Evolutionary conservation across 192 early-diverging fungal genomes (phyloP).

Genomic region (Entomortierella lignicola): DNA sequence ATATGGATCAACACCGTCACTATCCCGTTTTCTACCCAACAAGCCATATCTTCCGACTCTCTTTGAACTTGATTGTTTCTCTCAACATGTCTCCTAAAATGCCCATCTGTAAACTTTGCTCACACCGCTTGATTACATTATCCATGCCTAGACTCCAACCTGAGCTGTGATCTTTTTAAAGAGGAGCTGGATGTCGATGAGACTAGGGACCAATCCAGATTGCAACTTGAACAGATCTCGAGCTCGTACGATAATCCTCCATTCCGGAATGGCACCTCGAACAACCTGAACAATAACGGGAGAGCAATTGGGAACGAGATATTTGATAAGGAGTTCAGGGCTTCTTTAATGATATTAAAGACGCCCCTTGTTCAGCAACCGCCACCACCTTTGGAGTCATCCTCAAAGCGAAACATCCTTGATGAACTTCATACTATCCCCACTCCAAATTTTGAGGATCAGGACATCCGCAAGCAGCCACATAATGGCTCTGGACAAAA

Average conservation of each 20-base stretch:
- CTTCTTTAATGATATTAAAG: conserved; percentile 20
- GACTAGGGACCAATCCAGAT: conserved; percentile 21
- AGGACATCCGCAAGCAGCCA: not conserved
- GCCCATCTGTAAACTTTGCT: not conserved
- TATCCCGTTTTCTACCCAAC: not conserved
- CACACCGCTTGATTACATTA: not conserved
- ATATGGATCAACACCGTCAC: not conserved
- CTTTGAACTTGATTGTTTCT: not conserved
- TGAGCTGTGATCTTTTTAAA: conserved; percentile 53
- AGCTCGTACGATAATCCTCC: conserved; percentile 6
- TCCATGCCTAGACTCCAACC: conserved; percentile 28
- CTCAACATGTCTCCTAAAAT: not conserved
- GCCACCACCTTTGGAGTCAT: conserved; percentile 22
- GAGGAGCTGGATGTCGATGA: conserved; percentile 39
- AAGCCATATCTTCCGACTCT: not conserved
- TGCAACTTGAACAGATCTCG: conserved; percentile 16
- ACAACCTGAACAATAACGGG: not conserved
- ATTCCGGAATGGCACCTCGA: not conserved
- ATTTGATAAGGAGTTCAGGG: conserved; percentile 38
- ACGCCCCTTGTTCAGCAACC: conserved; percentile 20
- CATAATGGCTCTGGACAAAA: not conserved
- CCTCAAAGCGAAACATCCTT: conserved; percentile 21
- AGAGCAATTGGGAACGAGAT: conserved; percentile 32
- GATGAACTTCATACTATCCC: conserved; percentile 30
- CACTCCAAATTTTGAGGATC: not conserved